phyloP scores from a whole-genome alignment of 2,329 filamentous ascomycete genomes.

The Bipolaris sorokiniana region DNA sequence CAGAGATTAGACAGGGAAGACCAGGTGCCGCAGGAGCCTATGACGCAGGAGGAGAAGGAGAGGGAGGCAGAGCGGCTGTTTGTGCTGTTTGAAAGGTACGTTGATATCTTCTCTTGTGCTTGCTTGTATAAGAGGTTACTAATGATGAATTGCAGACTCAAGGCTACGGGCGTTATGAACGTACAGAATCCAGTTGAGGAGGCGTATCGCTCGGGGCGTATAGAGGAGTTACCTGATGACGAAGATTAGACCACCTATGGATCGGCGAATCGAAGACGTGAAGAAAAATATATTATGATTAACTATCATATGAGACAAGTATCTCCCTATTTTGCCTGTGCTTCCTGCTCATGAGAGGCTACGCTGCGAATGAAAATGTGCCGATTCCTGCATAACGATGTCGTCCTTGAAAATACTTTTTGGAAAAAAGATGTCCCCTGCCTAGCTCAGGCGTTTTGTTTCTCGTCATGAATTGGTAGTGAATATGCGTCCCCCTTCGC shows the following conservation, averaged over 20 bases:
- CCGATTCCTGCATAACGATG: too few relatives aligned
- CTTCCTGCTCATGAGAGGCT: not conserved
- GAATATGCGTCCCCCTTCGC: not conserved
- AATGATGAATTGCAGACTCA: constrained; percentile 57
- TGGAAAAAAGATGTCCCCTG: not conserved
- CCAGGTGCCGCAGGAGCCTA: constrained; percentile 66
- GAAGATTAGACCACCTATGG: not conserved
- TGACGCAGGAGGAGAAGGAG: constrained; percentile 92
- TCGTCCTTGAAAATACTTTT: too few relatives aligned
- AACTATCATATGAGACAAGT: too few relatives aligned
- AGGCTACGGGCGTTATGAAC: constrained; percentile 75
- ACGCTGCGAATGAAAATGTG: not conserved
- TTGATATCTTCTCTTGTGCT: constrained; percentile 1
- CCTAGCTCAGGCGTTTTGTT: too few relatives aligned
- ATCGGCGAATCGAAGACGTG: not conserved
- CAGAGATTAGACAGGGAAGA: constrained; percentile 76
- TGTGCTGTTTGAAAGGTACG: constrained; percentile 83
- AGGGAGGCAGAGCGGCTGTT: constrained; percentile 88
- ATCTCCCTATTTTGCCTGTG: not conserved
- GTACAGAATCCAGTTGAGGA: constrained; percentile 79
- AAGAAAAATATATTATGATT: too few relatives aligned
- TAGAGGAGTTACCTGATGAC: constrained; percentile 71
- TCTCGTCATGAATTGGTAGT: not conserved
- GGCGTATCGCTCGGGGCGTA: constrained; percentile 71
- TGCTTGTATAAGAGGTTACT: constrained; percentile 3